Conservation (phyloP, 2,329 filamentous ascomycete genomes). For the Basipetospora chlamydospora region DNA sequence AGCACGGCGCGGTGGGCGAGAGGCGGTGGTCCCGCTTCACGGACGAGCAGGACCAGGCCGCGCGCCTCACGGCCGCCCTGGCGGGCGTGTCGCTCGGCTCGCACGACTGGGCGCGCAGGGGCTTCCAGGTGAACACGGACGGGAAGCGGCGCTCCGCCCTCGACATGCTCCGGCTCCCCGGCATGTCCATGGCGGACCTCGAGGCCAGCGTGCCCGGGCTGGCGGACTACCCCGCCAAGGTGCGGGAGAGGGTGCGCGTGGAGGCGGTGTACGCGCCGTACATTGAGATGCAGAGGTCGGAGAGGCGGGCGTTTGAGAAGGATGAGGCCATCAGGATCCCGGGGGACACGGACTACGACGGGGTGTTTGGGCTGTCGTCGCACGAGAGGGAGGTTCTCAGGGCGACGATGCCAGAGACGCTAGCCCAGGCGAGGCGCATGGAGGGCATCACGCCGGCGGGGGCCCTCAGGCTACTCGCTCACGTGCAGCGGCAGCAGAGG, state of each 20-base stretch:
- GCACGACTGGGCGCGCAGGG: constrained; percentile 51
- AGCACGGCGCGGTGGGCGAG: constrained; percentile 66
- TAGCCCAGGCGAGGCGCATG: constrained; percentile 77
- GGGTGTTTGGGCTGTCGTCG: constrained; percentile 58
- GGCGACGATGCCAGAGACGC: constrained; percentile 60
- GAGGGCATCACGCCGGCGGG: constrained; percentile 61
- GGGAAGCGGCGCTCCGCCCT: constrained; percentile 55
- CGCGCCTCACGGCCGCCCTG: constrained; percentile 48
- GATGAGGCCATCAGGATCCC: constrained; percentile 69
- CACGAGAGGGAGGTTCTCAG: constrained; percentile 64
- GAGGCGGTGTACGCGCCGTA: constrained; percentile 83
- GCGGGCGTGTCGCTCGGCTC: constrained; percentile 41
- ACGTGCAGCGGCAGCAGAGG: constrained; percentile 29
- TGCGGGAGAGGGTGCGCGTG: constrained; percentile 59
- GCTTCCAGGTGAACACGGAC: constrained; percentile 56
- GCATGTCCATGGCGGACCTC: constrained; percentile 43
- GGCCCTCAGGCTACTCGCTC: constrained; percentile 44
- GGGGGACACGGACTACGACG: constrained; percentile 58
- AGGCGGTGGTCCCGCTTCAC: constrained; percentile 58
- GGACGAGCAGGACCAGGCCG: constrained; percentile 52
- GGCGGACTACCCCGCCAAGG: constrained; percentile 34
- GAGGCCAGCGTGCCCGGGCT: constrained; percentile 42
- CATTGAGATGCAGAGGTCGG: constrained; percentile 54
- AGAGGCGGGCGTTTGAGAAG: constrained; percentile 51
- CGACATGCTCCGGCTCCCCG: constrained; percentile 60